phyloP scores from a whole-genome alignment of 2,329 filamentous ascomycete species.

The Colletotrichum liaoningense region DNA sequence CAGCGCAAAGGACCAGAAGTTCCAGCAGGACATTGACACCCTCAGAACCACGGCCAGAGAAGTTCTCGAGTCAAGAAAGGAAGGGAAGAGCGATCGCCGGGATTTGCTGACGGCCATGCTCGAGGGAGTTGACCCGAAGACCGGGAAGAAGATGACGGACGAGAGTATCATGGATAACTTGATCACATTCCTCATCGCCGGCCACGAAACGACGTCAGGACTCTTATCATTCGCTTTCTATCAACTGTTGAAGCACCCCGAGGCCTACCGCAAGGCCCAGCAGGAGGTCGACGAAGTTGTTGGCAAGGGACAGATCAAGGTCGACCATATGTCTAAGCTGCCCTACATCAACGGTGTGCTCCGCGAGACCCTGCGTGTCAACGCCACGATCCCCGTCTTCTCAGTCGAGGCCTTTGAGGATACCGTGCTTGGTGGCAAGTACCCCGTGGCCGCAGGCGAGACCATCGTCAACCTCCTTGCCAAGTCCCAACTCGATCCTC shows the following conservation, averaged over 20 bases:
- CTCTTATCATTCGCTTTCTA: conserved; percentile 74
- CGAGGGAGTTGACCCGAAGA: conserved; percentile 70
- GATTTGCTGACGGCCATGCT: conserved; percentile 77
- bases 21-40: conserved; percentile 60
- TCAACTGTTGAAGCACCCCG: conserved; percentile 73
- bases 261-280: conserved; percentile 69
- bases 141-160: conserved; percentile 69
- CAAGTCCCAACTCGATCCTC: conserved; percentile 65
- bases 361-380: conserved; percentile 60
- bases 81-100: conserved; percentile 54
- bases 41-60: conserved; percentile 64
- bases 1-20: conserved; percentile 55
- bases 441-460: conserved; percentile 58
- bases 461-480: conserved; percentile 56
- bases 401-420: conserved; percentile 49
- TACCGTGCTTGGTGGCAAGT: conserved; percentile 63
- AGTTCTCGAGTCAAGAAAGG: conserved; percentile 68
- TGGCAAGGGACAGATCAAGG: conserved; percentile 65
- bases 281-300: conserved; percentile 76
- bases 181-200: conserved; percentile 75
- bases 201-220: conserved; percentile 78
- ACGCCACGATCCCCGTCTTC: conserved; percentile 43
- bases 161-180: conserved; percentile 74
- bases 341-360: conserved; percentile 73
- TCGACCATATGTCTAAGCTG: conserved; percentile 70